Evolutionary conservation across 2,329 filamentous ascomycete species (phyloP), one percentile per base, ranked within the genome.

Genomic region (Aspergillus candidus): DNA sequence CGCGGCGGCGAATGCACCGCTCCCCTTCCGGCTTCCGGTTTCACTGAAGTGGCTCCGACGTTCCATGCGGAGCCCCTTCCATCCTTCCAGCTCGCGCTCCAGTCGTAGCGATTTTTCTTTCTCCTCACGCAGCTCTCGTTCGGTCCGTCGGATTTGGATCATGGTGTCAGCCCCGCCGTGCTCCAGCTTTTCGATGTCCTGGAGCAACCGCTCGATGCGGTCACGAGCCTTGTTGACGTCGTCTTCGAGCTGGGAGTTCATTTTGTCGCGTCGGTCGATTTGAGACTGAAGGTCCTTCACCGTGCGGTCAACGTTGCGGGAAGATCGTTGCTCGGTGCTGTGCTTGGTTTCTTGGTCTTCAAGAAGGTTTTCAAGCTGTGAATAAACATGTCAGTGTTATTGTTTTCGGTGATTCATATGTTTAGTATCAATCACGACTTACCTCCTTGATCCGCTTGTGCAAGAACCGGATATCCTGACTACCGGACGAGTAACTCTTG

Each of bases 361-460:
- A 22, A 95, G 80, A 53, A 91, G 85, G 17, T 81, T 79, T 68
- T 98, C 91, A 56, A 98, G 85, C 86, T 96, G 40, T 22, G 33
- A 15, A 8, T 14, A 11, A 5, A 32, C 32, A 40, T 63, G 56
- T 67, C 59, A 34, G 48, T 35, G 31, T 29, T 10, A 8, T 10
- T 8, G 7, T 27, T 27, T 7, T 27, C 8, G 3, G 2, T 27
- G 2, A 27, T 27, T 2, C 22, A 3, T 10, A 27, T 27, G 22
- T 3, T 7, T 7, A 27, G 5, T 8, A 27, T 27, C 3, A 4
- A 27, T 10, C 22, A 27, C 6, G 22, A 31, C 80, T 77, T 75
- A 94, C 90, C 78, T 97, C 91, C 72, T 96, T 89, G 53, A 98
- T 88, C 40, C 91, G 82, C 61, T 89, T 91, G 69, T 96, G 87